Conservation (phyloP, 2,329 filamentous ascomycete species). For the Seiridium unicorne region DNA sequence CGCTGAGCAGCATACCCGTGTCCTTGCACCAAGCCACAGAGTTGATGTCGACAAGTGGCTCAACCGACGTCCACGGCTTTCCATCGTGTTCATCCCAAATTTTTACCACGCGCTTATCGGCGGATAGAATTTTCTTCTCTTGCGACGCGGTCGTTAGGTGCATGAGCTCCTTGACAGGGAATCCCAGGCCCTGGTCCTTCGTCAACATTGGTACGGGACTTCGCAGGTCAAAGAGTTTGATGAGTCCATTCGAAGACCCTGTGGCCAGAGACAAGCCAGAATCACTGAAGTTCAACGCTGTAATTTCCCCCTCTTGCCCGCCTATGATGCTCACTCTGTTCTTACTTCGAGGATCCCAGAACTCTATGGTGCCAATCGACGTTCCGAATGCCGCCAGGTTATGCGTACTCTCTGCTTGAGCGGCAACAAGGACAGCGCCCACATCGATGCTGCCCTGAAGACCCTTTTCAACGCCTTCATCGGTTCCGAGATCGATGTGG, state of each 20-base stretch:
- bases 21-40: constrained; percentile 90
- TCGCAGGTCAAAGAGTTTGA: constrained; percentile 89
- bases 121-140: constrained; percentile 84
- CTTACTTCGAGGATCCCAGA: constrained; percentile 89
- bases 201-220: constrained; percentile 81
- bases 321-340: constrained; percentile 76
- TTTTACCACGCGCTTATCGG: constrained; percentile 96
- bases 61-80: constrained; percentile 90
- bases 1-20: constrained; percentile 92
- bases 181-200: constrained; percentile 96
- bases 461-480: constrained; percentile 71
- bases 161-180: constrained; percentile 81
- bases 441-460: constrained; percentile 84
- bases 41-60: constrained; percentile 92
- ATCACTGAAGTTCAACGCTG: constrained; percentile 80
- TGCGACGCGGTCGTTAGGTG: constrained; percentile 70
- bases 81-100: constrained; percentile 86
- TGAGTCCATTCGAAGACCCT: constrained; percentile 82
- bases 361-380: constrained; percentile 90
- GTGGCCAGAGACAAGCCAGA: constrained; percentile 83
- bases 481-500: constrained; percentile 83
- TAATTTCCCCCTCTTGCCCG: constrained; percentile 70
- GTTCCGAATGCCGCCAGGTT: constrained; percentile 93
- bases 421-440: constrained; percentile 82
- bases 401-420: constrained; percentile 85